phyloP scores from a whole-genome alignment of 305 asterid genomes.

The Fraxinus latifolia region DNA sequence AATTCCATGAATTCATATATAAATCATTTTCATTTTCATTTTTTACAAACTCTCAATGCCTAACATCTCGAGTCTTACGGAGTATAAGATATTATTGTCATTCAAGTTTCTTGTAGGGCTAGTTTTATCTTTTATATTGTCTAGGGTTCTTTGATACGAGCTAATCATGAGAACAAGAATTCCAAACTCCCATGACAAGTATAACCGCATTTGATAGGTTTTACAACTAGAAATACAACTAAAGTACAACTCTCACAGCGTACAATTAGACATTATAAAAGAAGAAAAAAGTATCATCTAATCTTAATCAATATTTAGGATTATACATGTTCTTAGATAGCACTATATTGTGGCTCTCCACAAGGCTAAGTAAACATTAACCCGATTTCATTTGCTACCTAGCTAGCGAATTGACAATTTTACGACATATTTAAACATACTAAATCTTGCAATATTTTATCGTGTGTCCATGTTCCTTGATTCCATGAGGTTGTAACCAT shows the following conservation, averaged over 20 bases:
- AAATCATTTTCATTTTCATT: neutral
- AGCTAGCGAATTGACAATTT: neutral
- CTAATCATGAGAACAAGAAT: neutral
- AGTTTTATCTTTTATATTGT: neutral
- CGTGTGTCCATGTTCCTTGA: neutral
- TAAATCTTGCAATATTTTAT: neutral
- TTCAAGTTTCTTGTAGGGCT: neutral
- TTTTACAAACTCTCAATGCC: neutral
- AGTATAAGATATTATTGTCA: neutral
- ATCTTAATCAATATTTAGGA: neutral
- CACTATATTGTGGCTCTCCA: neutral
- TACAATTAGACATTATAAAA: neutral
- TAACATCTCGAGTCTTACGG: neutral
- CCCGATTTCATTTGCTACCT: neutral
- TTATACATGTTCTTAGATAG: neutral
- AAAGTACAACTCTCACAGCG: neutral
- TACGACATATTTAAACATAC: neutral
- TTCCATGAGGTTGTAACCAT: neutral
- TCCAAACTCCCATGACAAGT: neutral
- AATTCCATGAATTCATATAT: neutral
- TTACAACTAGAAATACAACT: neutral
- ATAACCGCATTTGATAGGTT: neutral
- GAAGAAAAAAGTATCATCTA: neutral
- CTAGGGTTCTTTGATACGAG: neutral
- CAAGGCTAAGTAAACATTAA: neutral